Evolutionary conservation across 495 filamentous ascomycete species (phyloP).

Genomic region (Aspergillus leporis): DNA sequence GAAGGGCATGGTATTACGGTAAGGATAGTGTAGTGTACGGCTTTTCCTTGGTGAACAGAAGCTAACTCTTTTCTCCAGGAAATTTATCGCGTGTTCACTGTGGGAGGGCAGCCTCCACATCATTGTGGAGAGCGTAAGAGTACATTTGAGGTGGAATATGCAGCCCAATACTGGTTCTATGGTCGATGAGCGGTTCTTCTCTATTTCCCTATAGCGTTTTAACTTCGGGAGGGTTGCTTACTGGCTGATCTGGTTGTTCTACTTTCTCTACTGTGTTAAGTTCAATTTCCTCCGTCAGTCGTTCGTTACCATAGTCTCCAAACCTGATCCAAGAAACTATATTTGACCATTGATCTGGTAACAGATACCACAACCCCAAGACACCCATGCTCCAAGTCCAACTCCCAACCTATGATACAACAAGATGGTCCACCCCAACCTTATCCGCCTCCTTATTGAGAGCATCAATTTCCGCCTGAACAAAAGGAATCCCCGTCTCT

Average conservation of each 20-base stretch:
- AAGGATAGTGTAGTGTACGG: constrained; percentile 14
- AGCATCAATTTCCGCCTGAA: constrained; percentile 61
- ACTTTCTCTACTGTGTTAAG: background rate
- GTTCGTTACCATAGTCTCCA: background rate
- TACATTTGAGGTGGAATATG: constrained; percentile 58
- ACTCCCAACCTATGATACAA: background rate
- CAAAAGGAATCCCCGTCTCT: constrained; percentile 64
- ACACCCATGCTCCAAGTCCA: background rate
- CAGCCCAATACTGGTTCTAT: constrained; percentile 74
- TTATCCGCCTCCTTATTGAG: constrained; percentile 66
- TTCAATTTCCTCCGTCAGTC: background rate
- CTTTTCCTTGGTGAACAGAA: constrained; percentile 5
- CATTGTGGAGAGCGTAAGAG: constrained; percentile 42
- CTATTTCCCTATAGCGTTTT: too few species aligned
- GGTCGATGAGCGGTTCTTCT: constrained; percentile 18
- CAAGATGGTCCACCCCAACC: constrained; percentile 41
- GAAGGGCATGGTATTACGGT: constrained; percentile 49
- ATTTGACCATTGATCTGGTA: too few species aligned
- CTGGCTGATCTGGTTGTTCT: background rate
- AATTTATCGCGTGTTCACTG: constrained; percentile 69
- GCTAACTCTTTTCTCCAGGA: constrained; percentile 23
- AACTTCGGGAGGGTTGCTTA: background rate
- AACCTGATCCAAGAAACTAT: too few species aligned
- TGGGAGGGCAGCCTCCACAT: constrained; percentile 56
- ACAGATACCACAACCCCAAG: too few species aligned